phyloP scores from a whole-genome alignment of 2,329 filamentous ascomycete species.

The Diaporthe sp. region DNA sequence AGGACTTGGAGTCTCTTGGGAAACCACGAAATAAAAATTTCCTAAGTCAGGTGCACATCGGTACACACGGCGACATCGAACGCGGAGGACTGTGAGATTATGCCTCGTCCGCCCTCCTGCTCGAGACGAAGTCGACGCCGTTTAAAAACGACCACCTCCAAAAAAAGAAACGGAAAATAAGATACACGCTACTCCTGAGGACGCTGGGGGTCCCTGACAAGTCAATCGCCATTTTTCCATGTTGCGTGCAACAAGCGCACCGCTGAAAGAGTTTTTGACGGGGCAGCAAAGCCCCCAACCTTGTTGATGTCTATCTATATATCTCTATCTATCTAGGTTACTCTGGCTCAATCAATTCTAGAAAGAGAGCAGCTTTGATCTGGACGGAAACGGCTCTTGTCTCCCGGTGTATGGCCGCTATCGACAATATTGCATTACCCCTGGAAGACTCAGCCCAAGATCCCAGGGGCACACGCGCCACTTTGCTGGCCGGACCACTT shows the following conservation, averaged over 20 bases:
- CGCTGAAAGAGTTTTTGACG: not conserved
- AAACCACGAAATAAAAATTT: not conserved
- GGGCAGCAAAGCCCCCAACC: not conserved
- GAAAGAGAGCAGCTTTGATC: not conserved
- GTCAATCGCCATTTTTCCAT: not conserved
- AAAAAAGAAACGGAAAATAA: not conserved
- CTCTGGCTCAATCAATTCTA: not conserved
- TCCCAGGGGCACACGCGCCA: not conserved
- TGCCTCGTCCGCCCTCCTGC: constrained; percentile 7
- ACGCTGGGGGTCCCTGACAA: not conserved
- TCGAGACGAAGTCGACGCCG: not conserved
- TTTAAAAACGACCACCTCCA: not conserved
- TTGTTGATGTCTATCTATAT: not conserved
- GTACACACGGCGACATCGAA: not conserved
- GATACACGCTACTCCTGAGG: not conserved
- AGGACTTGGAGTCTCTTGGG: not conserved
- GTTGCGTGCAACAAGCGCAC: not conserved
- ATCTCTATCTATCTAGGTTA: not conserved
- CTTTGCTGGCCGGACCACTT: not conserved
- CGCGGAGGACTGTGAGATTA: not conserved
- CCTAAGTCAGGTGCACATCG: not conserved
- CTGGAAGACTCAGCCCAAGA: not conserved
- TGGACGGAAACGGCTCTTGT: not conserved
- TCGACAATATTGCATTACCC: not conserved
- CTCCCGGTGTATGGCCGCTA: not conserved